phyloP scores from a whole-genome alignment of 805 yeast species.

The Groenewaldozyma salmanticensis region DNA sequence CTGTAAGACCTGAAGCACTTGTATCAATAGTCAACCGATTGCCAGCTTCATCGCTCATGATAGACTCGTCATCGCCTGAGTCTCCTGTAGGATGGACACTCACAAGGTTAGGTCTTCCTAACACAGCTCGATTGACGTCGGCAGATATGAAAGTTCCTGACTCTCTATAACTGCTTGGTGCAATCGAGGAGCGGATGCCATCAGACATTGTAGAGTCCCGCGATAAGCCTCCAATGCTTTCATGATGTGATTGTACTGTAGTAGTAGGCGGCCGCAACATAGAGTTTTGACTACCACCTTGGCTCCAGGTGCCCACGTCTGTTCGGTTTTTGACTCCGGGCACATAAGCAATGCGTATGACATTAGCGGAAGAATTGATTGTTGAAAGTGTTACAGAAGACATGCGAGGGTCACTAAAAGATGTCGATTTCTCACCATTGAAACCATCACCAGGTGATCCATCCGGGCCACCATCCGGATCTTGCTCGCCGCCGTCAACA shows the following conservation, averaged over 20 bases:
- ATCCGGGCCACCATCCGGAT: background rate
- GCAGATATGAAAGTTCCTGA: slow-evolving; percentile 37
- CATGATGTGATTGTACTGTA: too few species aligned
- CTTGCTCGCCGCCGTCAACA: background rate
- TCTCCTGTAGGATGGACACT: slow-evolving; percentile 2
- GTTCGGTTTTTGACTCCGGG: slow-evolving; percentile 63
- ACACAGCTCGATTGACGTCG: slow-evolving; percentile 55
- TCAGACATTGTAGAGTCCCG: slow-evolving; percentile 20
- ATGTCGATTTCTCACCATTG: too few species aligned
- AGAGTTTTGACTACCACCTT: slow-evolving; percentile 14
- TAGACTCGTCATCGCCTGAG: background rate
- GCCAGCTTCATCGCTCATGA: background rate
- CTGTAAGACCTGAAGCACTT: background rate
- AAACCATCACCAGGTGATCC: background rate
- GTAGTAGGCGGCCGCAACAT: too few species aligned
- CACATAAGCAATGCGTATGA: slow-evolving; percentile 84
- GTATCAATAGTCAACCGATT: slow-evolving; percentile 4
- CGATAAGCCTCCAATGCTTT: too few species aligned
- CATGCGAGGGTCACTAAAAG: slow-evolving; percentile 7
- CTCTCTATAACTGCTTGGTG: slow-evolving; percentile 31
- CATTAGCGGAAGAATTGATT: slow-evolving; percentile 58
- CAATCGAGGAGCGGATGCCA: slow-evolving; percentile 28
- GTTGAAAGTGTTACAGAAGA: slow-evolving; percentile 21
- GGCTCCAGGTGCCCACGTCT: slow-evolving; percentile 10
- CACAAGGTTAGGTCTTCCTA: slow-evolving; percentile 67